Percentiles rank a stretch among this genome's conserved stretches.
phyloP scores from a whole-genome alignment of 768 basidiomycete genomes.

The Mycena kentingensis region DNA sequence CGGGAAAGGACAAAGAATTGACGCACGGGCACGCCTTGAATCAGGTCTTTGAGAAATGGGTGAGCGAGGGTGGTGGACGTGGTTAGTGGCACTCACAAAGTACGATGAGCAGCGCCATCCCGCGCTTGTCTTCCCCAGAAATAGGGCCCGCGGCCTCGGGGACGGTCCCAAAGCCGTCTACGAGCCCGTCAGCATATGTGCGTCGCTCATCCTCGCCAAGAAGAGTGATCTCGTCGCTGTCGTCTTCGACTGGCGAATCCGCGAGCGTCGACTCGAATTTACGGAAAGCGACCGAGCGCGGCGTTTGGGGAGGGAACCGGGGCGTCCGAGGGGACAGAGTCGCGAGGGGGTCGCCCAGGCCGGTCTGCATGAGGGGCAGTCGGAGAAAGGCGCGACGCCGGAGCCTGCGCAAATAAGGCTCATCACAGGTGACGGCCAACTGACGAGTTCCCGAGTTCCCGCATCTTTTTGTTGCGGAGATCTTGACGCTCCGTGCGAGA shows the following conservation, averaged over 20 bases:
- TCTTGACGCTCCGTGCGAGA: too few species aligned
- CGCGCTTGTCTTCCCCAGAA: constrained; percentile 64
- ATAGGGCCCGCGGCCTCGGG: constrained; percentile 1
- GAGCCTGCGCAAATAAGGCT: background rate
- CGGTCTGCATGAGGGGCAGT: constrained; percentile 15
- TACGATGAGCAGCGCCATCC: constrained; percentile 81
- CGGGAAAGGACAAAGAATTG: constrained; percentile 9
- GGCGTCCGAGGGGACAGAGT: constrained; percentile 60
- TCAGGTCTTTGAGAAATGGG: constrained; percentile 55
- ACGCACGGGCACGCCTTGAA: constrained; percentile 89
- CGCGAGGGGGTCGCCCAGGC: constrained; percentile 13
- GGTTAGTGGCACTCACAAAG: constrained; percentile 62
- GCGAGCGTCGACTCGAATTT: constrained; percentile 18
- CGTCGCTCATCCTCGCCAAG: constrained; percentile 58
- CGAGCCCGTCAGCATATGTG: constrained; percentile 45
- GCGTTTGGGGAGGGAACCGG: too few species aligned
- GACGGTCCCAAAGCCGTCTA: constrained; percentile 26
- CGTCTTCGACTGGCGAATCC: constrained; percentile 37
- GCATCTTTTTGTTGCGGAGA: too few species aligned
- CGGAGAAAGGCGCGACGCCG: background rate
- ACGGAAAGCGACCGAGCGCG: constrained; percentile 13
- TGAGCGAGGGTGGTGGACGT: constrained; percentile 11
- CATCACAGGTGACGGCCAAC: too few species aligned
- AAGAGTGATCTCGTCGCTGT: constrained; percentile 63
- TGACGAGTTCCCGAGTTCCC: too few species aligned